Evolutionary conservation across 129 eudicot species (phyloP).

Genomic region (Smallanthus sonchifolius): DNA sequence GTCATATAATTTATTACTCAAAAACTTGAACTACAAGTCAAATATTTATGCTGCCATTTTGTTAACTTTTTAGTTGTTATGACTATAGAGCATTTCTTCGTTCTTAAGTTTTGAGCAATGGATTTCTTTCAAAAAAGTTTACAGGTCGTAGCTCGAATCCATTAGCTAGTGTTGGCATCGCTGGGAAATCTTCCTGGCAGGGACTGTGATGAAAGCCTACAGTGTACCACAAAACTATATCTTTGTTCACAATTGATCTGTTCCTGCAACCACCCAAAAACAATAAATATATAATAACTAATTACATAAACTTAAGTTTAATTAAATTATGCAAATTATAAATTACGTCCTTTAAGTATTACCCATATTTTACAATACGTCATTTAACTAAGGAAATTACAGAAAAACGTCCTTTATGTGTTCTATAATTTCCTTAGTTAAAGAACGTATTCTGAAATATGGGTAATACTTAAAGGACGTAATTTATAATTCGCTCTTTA

Average conservation of each 20-base stretch:
- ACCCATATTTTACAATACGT: too few species aligned
- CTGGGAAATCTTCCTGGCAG: slow-evolving; percentile 75
- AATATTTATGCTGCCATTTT: not conserved
- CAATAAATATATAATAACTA: not conserved
- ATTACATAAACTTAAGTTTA: not conserved
- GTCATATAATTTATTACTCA: not conserved
- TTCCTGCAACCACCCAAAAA: slow-evolving; percentile 45
- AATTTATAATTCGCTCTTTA: too few species aligned
- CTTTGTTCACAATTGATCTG: slow-evolving; percentile 53
- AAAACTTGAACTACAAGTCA: not conserved
- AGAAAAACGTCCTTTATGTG: too few species aligned
- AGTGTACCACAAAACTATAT: slow-evolving; percentile 85
- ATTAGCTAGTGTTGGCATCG: slow-evolving; percentile 49
- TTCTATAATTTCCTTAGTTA: too few species aligned
- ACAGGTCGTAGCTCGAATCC: slow-evolving; percentile 71
- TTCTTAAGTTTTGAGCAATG: slow-evolving; percentile 31
- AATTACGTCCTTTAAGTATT: too few species aligned
- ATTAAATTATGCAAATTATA: not conserved
- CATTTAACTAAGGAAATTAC: too few species aligned
- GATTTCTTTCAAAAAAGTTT: slow-evolving; percentile 70
- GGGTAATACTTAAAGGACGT: not conserved
- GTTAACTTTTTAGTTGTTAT: not conserved
- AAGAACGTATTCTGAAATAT: too few species aligned
- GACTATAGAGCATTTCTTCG: not conserved
- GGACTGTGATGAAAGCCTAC: slow-evolving; percentile 72